Evolutionary conservation across 2,329 filamentous ascomycete genomes (phyloP), one percentile per base, ranked within the genome.

Genomic region (Cercospora citrullina): DNA sequence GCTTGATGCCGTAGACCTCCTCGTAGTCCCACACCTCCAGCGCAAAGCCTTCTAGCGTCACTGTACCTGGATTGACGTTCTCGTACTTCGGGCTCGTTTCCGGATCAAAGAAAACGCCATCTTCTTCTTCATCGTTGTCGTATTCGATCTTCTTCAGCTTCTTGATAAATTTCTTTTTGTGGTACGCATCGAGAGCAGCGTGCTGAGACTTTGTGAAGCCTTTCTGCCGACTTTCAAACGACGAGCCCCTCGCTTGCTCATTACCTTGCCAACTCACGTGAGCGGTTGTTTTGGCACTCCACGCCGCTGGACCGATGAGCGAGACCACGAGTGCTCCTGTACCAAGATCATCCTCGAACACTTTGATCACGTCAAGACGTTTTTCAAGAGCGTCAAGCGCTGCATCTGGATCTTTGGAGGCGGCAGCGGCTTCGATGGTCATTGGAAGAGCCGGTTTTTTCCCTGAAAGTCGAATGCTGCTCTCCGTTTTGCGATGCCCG

Each of bases 11-110:
- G 26, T 26, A 45, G 7, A 28, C 9, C 7, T 61, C 31, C 28
- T 61, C 59, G 10, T 61, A 61, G 16, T 61, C 59, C 59, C 59
- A 61, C 3, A 42, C 23, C 9, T 61, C 59, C 0, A 61, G 23
- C 28, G 33, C 59, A 23, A 61, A 61, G 16, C 59, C 59, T 61
- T 61, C 59, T n/a, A 48, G 14, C 16, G 59, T 61, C 12, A 61
- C 31, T 12, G 59, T 61, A 36, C 59, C 59, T 18, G 59, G 36
- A 18, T 45, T 48, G 33, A 61, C 7, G 36, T 18, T 61, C 31
- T 61, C 59, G 33, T 61, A 61, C 26, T 61, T 48, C 9, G 59
- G 59, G 10, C 33, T 39, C 5, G 59, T 12, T 48, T 61, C 59
- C 4, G 59, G 59, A 2, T 61, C 59, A 4, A 61, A 61, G 33